Base-by-base conservation (phyloP, 2,329 filamentous ascomycete genomes). In the Colletotrichum acutatum region DNA sequence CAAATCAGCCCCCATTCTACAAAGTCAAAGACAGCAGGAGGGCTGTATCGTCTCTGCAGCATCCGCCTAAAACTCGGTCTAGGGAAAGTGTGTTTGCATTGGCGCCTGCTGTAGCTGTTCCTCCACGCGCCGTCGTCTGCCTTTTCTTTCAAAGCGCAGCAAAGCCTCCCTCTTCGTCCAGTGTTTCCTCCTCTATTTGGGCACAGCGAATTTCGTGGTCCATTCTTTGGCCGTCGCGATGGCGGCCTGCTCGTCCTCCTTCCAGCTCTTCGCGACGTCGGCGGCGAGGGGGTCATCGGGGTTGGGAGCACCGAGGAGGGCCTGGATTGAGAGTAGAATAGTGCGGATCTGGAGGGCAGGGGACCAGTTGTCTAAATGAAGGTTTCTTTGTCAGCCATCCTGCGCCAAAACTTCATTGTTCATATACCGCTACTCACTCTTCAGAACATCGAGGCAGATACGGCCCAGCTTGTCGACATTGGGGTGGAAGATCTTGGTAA, bases 401-500 rank as follows among this genome's bases (percentile, higher is more conserved):
- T 26, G 53, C 30, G n/a, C 5, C 16, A 4, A 12, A 46, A 5
- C 30, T 34, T 8, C 19, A 8, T 5, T 16, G 62, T 49, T 49
- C 26, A 60, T 28, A 56, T 59, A 69, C 72, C 68, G 75, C 12
- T 9, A 78, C 90, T 78, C 86, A 97, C 97, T 98, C 88, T 99
- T 99, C 71, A 99, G 86, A 42, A 99, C 97, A 82, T 99, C 97
- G 62, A 99, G 86, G 82, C 97, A 99, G 84, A 99, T 99, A 74
- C 97, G 93, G 74, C 97, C 97, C 2, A 99, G 91, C 84, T 97
- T 97, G 83, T 99, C 97, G 78, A 99, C 98, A 83, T 99, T 99
- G 65, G 97, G 97, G 83, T 99, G 97, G 85, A 98, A 99, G 83
- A 99, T 98, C 86, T 98, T 98, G 78, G 97, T 99, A 64, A 99